Evolutionary conservation across 257 asterid species (phyloP).

Genomic region (Prunella vulgaris): DNA sequence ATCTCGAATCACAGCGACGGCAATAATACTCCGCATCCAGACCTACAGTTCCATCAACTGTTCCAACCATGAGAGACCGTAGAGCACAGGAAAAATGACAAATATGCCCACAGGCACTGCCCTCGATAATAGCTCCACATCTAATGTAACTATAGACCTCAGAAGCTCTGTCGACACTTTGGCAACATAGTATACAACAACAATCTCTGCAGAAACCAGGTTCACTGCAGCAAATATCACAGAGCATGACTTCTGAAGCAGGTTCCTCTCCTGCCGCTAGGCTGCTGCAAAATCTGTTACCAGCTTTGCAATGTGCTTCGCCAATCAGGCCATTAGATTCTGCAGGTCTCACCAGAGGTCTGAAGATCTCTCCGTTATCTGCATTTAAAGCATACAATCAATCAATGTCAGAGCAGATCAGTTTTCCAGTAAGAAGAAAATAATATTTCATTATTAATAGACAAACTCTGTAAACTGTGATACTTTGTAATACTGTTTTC

Average conservation of each 20-base stretch:
- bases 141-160: slow-evolving; percentile 45
- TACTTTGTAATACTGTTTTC: no score
- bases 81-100: slow-evolving; percentile 75
- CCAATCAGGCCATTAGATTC: slow-evolving; percentile 23
- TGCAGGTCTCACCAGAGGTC: slow-evolving; percentile 17
- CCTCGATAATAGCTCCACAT: slow-evolving; percentile 58
- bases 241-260: slow-evolving; percentile 41
- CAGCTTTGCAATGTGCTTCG: slow-evolving; percentile 51
- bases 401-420: slow-evolving; percentile 7
- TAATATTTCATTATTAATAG: no score
- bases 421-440: not conserved
- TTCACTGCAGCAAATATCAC: slow-evolving; percentile 77
- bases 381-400: slow-evolving; percentile 3
- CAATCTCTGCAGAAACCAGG: slow-evolving; percentile 78
- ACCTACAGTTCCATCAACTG: slow-evolving; percentile 73
- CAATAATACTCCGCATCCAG: slow-evolving; percentile 84
- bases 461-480: no score
- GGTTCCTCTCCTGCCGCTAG: slow-evolving; percentile 33
- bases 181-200: slow-evolving; percentile 77
- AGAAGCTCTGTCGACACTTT: slow-evolving; percentile 30
- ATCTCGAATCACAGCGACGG: slow-evolving; percentile 78
- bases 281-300: slow-evolving; percentile 58
- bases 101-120: slow-evolving; percentile 62
- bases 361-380: slow-evolving; percentile 25
- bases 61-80: slow-evolving; percentile 82